Evolutionary conservation across 495 filamentous ascomycete species (phyloP).

Genomic region (Talaromyces thailandensis): DNA sequence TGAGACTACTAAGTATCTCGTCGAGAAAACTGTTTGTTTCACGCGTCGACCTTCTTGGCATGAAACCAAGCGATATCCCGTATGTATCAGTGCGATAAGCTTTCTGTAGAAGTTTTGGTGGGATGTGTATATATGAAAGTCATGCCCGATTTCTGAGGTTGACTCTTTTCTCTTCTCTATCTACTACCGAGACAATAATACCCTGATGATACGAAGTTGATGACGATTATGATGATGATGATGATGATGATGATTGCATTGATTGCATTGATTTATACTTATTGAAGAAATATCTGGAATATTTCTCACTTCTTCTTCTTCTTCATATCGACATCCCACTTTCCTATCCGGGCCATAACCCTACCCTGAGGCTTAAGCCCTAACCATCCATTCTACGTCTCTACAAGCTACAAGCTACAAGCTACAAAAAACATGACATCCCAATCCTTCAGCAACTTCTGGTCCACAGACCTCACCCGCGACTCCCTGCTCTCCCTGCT

Average conservation of each 20-base stretch:
- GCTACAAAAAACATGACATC: conserved; percentile 3
- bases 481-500: conserved; percentile 30
- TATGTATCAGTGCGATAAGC: not conserved
- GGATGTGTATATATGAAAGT: not conserved
- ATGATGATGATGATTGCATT: not conserved
- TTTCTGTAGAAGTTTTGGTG: not conserved
- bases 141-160: conserved; percentile 2
- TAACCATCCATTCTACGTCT: not conserved
- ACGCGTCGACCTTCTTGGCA: not conserved
- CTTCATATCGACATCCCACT: not conserved
- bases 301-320: not conserved
- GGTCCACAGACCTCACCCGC: conserved; percentile 36
- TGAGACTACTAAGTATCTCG: not conserved
- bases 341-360: not conserved
- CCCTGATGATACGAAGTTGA: not conserved
- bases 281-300: not conserved
- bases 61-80: not conserved
- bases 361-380: not conserved
- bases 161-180: not conserved
- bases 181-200: not conserved
- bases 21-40: not conserved
- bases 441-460: conserved; percentile 38
- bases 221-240: not conserved
- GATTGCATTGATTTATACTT: not conserved
- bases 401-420: not conserved